phyloP scores from a whole-genome alignment of 495 filamentous ascomycete genomes.

The Lepidopterella palustris region DNA sequence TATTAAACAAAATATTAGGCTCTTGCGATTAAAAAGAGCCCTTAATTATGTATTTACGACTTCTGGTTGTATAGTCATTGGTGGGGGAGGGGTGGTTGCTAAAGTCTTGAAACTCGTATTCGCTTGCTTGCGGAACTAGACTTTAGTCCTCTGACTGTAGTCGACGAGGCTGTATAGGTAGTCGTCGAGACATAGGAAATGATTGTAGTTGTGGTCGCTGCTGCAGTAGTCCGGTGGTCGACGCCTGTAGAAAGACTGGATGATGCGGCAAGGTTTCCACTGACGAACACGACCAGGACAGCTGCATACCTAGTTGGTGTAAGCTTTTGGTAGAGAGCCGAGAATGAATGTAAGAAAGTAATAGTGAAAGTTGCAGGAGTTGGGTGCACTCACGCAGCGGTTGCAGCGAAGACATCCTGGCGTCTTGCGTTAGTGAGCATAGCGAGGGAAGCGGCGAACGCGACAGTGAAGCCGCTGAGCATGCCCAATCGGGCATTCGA shows the following conservation, averaged over 20 bases:
- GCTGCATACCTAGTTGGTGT: neutral
- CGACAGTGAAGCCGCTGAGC: conserved; percentile 1
- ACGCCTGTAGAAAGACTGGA: neutral
- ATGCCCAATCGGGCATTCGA: neutral
- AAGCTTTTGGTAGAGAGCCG: too few species aligned
- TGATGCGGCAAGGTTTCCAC: neutral
- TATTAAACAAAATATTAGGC: too few species aligned
- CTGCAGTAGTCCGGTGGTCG: neutral
- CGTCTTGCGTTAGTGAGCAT: neutral
- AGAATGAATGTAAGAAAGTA: too few species aligned
- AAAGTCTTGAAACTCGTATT: too few species aligned
- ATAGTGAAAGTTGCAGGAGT: neutral
- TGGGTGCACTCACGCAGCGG: neutral
- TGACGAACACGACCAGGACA: conserved; percentile 3
- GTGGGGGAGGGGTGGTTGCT: too few species aligned
- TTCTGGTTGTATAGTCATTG: too few species aligned
- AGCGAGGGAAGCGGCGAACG: neutral
- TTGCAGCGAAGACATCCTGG: neutral
- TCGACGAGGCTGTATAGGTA: too few species aligned
- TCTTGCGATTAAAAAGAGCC: too few species aligned
- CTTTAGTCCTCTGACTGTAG: too few species aligned
- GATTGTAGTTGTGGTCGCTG: neutral
- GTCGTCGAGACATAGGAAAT: too few species aligned
- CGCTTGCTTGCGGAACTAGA: too few species aligned
- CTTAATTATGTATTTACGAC: too few species aligned